Evolutionary conservation across 1,139 yeast species (phyloP), one percentile per base, ranked within the genome.

Genomic region (Geotrichum siamense): DNA sequence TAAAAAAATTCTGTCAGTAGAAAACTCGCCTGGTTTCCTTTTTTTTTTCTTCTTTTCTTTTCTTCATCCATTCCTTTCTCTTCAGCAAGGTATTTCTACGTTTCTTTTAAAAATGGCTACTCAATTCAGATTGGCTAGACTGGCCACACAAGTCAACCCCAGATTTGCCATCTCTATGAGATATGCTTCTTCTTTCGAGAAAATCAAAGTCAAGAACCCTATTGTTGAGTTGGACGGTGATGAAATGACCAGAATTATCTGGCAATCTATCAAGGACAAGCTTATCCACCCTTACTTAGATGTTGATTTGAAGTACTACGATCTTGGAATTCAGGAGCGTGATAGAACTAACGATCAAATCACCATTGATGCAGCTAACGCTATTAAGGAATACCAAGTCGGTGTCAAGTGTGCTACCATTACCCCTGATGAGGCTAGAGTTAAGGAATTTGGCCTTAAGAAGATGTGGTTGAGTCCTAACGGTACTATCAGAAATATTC

Each of bases 401-500:
- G 97, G 94, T 49, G 82, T 89, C 59, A 89, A 89, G 71, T 89
- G 97, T 70, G 97, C 97, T 42, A 89, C 97, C 47, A 89, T 89
- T 64, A 89, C 97, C 12, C 97, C 97, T 5, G 97, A 89, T 64
- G 97, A 89, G 70, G 89, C 83, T 33, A 78, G 97, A 57, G 96
- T 89, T 45, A 69, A 84, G 65, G 97, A 89, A 68, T 89, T 86
- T 65, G 70, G 74, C 51, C 76, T 89, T 65, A 87, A 87, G 69
- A 82, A 87, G 67, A 89, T 89, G 97, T 89, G 96, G 96, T 75
- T 83, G 47, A 85, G 96, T 19, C 97, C 97, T 53, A 89, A 89
- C 67, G 97, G 97, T 55, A 89, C 97, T 39, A 84, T 89, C 63
- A 79, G 97, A 68, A 89, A 89, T 69, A 82, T 89, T 54, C 73